A percentile compares a stretch with the other conserved stretches of the same genome.
phyloP scores from a whole-genome alignment of 306 rosid genomes.

The Citrullus mucosospermus region DNA sequence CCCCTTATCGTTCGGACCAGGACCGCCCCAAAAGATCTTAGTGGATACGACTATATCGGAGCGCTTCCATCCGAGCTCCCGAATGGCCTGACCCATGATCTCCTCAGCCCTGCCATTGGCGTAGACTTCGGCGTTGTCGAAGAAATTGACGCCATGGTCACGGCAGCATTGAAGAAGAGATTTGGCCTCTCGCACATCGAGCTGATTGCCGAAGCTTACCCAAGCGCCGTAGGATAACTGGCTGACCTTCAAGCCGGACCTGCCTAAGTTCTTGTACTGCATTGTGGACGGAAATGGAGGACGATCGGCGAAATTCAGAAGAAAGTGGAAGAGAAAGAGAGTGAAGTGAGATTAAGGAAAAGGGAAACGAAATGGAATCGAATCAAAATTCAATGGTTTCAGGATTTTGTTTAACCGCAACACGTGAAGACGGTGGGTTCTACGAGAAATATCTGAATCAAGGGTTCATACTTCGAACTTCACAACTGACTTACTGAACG shows the following conservation, averaged over 20 bases:
- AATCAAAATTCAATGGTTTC: background rate
- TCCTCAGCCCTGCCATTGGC: conserved; percentile 96
- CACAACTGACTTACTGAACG: too few relatives aligned
- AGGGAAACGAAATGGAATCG: background rate
- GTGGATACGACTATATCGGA: conserved; percentile 90
- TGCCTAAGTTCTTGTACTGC: conserved; percentile 87
- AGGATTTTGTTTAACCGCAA: background rate
- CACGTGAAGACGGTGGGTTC: background rate
- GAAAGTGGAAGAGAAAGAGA: background rate
- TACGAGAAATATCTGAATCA: background rate
- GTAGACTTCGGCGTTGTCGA: conserved; percentile 99
- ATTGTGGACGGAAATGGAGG: conserved; percentile 12
- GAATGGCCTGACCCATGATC: conserved; percentile 96
- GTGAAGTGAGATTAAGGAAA: background rate
- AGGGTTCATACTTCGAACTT: too few relatives aligned
- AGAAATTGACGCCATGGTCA: conserved; percentile 90
- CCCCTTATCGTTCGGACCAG: conserved; percentile 93
- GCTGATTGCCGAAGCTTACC: conserved; percentile 97
- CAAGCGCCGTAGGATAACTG: conserved; percentile 88
- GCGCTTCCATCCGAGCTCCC: conserved; percentile 86
- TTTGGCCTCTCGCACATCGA: conserved; percentile 91
- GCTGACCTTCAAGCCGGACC: conserved; percentile 85
- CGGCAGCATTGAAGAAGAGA: conserved; percentile 86
- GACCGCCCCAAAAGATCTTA: conserved; percentile 98
- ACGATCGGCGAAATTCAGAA: background rate